A percentile compares a stretch with the other conserved stretches of the same genome.
Evolutionary conservation across 1,139 yeast species (phyloP).

Genomic region (Candida sojae): DNA sequence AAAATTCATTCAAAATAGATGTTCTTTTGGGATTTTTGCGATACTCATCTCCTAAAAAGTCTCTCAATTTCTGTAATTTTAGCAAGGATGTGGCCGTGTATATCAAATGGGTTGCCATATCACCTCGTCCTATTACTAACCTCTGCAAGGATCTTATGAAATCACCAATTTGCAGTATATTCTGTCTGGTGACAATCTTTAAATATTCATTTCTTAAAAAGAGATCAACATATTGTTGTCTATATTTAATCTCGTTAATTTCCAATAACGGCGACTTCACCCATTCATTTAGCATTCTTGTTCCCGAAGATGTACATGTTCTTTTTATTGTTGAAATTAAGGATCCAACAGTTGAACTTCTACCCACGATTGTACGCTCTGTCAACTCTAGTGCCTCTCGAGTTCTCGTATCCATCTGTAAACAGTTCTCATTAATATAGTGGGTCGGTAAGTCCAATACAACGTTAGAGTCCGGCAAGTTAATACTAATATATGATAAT

Average conservation of each 20-base stretch:
- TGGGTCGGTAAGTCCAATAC: conserved; percentile 39
- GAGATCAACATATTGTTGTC: conserved; percentile 65
- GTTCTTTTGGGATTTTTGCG: conserved; percentile 12
- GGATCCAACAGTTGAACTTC: conserved; percentile 67
- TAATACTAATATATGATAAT: conserved; percentile 40
- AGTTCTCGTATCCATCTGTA: conserved; percentile 85
- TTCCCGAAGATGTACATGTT: conserved; percentile 81
- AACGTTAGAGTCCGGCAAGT: conserved; percentile 42
- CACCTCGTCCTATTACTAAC: conserved; percentile 38
- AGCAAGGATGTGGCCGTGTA: conserved; percentile 35
- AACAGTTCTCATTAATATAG: conserved; percentile 46
- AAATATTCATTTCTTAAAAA: conserved; percentile 46
- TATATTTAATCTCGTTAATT: conserved; percentile 48
- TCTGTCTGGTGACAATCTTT: conserved; percentile 26
- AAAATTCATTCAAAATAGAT: conserved; percentile 19
- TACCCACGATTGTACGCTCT: conserved; percentile 52
- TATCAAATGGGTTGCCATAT: conserved; percentile 30
- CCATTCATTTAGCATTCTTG: conserved; percentile 79
- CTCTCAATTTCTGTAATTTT: conserved; percentile 26
- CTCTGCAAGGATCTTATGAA: conserved; percentile 40
- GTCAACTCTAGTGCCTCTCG: conserved; percentile 77
- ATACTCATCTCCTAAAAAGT: conserved; percentile 21
- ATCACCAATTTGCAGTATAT: conserved; percentile 35
- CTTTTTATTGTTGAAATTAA: conserved; percentile 64
- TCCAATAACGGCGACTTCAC: conserved; percentile 76